Base-by-base conservation (phyloP, 495 filamentous ascomycete species). In the Penicillium longicatenatum region DNA sequence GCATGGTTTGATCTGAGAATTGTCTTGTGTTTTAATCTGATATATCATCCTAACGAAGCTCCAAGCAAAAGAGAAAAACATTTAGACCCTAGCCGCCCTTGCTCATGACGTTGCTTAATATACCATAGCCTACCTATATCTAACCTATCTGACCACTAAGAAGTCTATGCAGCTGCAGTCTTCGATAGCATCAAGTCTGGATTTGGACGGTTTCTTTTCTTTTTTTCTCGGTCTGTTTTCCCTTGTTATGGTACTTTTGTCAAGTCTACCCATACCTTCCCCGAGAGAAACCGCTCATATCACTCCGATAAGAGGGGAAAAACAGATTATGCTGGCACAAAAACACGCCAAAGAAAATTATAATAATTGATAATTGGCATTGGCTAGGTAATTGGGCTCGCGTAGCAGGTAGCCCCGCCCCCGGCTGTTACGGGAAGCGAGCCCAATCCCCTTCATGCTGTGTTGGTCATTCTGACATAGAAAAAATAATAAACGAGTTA, bases 101-200 rank as follows among this genome's bases (percentile, higher is more conserved):
- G 48, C 57, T 64, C 61, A 64, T 57, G 57, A 57, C 61, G 57
- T 63, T 54, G 61, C n/a, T 51, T 52, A 35, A 46, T 46, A 45
- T 31, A 45, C 26, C 35, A 9, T 41, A 21, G 16, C 20, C 37
- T 42, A 45, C 16, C 21, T 51, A 45, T 21, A 46, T 35, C 33
- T 21, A n/a, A 51, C 20, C 47, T 47, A 48, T 37, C 44, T n/a
- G 29, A 37, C 22, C 19, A 22, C 44, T 24, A 39, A 24, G 39
- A 17, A 19, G 39, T 30, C 20, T 41, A 20, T 51, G 48, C 48
- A 48, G 26, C 31, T 51, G 47, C 55, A 50, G 57, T 52, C 58
- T 31, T 39, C 39, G 37, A 61, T 61, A 47, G 62, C 55, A 51
- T 61, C 51, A 50, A 60, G 61, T 53, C 57, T 59, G 61, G 56